A percentile compares a stretch with the other conserved stretches of the same genome.
Evolutionary conservation across 805 yeast genomes (phyloP).

Genomic region (Lachancea kluyveri): DNA sequence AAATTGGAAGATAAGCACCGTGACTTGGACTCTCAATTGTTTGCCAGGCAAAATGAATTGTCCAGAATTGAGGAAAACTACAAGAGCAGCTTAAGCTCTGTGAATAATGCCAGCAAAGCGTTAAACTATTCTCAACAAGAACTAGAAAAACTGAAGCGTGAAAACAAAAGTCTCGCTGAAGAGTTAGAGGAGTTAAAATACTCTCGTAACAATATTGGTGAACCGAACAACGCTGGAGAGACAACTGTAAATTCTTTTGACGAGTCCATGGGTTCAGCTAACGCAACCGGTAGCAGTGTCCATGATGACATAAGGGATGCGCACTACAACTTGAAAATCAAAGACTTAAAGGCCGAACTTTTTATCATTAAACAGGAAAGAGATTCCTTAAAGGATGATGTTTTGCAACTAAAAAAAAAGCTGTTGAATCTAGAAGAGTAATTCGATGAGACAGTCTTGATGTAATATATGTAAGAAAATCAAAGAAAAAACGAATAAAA

Average conservation of each 20-base stretch:
- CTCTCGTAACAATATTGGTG: conserved; percentile 38
- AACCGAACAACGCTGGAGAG: conserved; percentile 17
- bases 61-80: conserved; percentile 55
- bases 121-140: conserved; percentile 70
- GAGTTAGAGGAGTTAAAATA: conserved; percentile 68
- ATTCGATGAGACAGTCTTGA: too few relatives aligned
- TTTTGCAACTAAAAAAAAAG: conserved; percentile 53
- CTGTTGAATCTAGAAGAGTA: conserved; percentile 26
- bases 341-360: conserved; percentile 80
- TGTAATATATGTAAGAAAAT: too few relatives aligned
- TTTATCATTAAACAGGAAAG: conserved; percentile 78
- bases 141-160: conserved; percentile 50
- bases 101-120: conserved; percentile 70
- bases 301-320: conserved; percentile 33
- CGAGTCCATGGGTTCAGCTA: conserved; percentile 11
- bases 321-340: conserved; percentile 67
- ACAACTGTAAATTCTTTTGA: conserved; percentile 22
- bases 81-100: conserved; percentile 62
- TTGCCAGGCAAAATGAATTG: conserved; percentile 32
- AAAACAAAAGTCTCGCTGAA: conserved; percentile 47
- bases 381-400: conserved; percentile 64
- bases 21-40: conserved; percentile 19
- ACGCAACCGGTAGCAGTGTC: conserved; percentile 20
- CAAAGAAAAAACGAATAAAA: too few relatives aligned
- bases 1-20: conserved; percentile 25